Percentiles rank a stretch among this genome's conserved stretches.
These are phyloP conservation scores for Amaranthus cruentus DNA, from an alignment of 148 eudicot species.

Conservation along the genomic window DNA sequence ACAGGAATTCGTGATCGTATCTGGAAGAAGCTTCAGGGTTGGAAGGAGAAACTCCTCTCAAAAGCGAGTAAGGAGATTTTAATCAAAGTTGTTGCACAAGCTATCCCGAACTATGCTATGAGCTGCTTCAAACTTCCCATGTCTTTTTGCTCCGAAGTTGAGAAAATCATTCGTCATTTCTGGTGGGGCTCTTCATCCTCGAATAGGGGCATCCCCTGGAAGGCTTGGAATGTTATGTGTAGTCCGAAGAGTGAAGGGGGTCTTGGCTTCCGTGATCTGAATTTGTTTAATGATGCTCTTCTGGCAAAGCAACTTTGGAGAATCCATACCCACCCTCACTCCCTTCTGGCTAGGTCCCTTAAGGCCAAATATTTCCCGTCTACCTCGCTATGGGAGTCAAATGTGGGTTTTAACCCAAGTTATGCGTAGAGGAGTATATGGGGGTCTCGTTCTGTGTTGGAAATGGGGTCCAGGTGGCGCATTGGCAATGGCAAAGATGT, in stretches of 20 bases:
- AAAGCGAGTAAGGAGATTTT: background rate
- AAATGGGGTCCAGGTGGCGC: background rate
- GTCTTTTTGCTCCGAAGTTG: background rate
- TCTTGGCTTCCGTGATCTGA: background rate
- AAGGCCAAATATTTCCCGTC: background rate
- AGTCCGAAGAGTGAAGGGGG: background rate
- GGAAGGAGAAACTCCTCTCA: background rate
- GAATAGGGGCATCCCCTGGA: background rate
- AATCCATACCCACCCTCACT: too few relatives aligned
- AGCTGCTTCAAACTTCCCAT: background rate
- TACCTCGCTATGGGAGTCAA: background rate
- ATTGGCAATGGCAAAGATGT: background rate
- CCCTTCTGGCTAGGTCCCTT: background rate
- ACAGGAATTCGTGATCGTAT: background rate
- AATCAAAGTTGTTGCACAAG: background rate
- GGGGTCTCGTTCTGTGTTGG: background rate
- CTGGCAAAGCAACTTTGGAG: background rate
- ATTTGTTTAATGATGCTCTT: background rate
- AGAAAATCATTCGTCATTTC: background rate
- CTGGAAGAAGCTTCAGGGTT: background rate
- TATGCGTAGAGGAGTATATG: background rate
- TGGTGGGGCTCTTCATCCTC: background rate
- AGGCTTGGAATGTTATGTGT: background rate
- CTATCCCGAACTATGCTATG: conserved; percentile 1
- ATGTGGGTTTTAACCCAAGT: background rate